These are phyloP conservation scores for Rosellinia necatrix DNA, from an alignment of 2,329 filamentous ascomycete species.

Conservation along the genomic window DNA sequence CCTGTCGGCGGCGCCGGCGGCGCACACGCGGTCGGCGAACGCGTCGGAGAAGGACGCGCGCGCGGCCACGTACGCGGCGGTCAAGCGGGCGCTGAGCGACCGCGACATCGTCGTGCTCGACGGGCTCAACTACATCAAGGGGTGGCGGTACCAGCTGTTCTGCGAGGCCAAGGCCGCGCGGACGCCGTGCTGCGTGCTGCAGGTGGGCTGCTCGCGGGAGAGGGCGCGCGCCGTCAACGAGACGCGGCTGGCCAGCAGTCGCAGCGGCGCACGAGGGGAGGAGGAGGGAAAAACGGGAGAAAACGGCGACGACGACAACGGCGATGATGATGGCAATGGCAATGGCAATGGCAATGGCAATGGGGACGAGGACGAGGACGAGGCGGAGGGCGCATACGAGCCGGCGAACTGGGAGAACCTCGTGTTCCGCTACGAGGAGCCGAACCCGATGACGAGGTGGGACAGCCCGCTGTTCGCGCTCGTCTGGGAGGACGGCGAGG, in stretches of 20 bases:
- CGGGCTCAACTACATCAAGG: constrained; percentile 86
- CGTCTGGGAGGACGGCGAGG: constrained; percentile 72
- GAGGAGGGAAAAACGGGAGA: constrained; percentile 5
- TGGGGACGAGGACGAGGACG: constrained; percentile 25
- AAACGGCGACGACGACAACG: constrained; percentile 45
- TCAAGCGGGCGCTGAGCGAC: constrained; percentile 74
- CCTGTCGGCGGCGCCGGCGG: constrained; percentile 60
- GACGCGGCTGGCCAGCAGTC: constrained; percentile 50
- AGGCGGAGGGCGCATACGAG: constrained; percentile 56
- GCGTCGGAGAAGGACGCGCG: constrained; percentile 81
- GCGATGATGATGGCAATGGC: too few species aligned
- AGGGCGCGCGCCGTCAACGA: constrained; percentile 63
- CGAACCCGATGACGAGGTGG: constrained; percentile 84
- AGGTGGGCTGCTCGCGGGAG: constrained; percentile 63
- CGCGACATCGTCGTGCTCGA: constrained; percentile 81
- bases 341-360: too few species aligned
- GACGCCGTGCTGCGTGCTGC: constrained; percentile 76
- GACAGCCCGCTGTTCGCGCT: constrained; percentile 82
- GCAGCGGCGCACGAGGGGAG: constrained; percentile 10
- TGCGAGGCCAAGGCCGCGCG: constrained; percentile 82
- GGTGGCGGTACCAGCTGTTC: constrained; percentile 83
- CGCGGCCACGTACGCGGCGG: constrained; percentile 74
- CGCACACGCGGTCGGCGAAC: constrained; percentile 71
- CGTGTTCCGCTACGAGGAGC: constrained; percentile 83
- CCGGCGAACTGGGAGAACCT: constrained; percentile 74